These are phyloP conservation scores for sunflower (Helianthus annuus) DNA, from an alignment of 129 eudicot genomes.

Conservation along the genomic window DNA sequence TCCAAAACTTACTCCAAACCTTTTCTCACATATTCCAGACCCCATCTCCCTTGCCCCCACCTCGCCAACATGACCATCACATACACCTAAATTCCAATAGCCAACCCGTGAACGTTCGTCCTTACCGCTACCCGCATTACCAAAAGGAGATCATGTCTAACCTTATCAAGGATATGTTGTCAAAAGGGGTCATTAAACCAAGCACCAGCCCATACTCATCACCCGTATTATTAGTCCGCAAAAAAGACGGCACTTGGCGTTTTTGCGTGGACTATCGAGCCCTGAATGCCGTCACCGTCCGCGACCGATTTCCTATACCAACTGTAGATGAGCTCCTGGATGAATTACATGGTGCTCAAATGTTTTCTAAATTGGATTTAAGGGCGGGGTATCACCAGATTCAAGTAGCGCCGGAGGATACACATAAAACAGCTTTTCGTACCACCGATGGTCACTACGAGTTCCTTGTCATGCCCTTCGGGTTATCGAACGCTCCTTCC, in stretches of 20 bases:
- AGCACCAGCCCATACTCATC: too few relatives aligned
- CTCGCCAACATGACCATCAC: background rate
- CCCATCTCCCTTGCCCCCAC: background rate
- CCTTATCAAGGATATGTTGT: too few relatives aligned
- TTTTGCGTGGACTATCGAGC: too few relatives aligned
- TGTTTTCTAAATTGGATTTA: background rate
- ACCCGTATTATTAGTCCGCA: too few relatives aligned
- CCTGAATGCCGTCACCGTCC: too few relatives aligned
- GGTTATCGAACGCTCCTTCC: background rate
- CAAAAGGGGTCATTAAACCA: too few relatives aligned
- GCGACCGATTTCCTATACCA: background rate
- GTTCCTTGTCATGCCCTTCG: background rate
- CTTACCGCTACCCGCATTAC: background rate
- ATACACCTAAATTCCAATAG: background rate
- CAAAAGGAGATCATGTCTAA: background rate
- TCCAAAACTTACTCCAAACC: background rate
- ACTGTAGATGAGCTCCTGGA: background rate
- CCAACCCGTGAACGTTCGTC: background rate
- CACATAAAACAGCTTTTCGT: background rate
- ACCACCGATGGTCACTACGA: background rate
- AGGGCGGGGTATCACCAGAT: background rate
- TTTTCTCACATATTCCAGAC: background rate
- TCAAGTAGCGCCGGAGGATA: background rate
- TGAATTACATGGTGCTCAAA: background rate
- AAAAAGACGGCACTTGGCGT: too few relatives aligned